Percentiles rank a stretch among this genome's conserved stretches.
Conservation (phyloP, 2,329 filamentous ascomycete species). For the Septoria petroselini region DNA sequence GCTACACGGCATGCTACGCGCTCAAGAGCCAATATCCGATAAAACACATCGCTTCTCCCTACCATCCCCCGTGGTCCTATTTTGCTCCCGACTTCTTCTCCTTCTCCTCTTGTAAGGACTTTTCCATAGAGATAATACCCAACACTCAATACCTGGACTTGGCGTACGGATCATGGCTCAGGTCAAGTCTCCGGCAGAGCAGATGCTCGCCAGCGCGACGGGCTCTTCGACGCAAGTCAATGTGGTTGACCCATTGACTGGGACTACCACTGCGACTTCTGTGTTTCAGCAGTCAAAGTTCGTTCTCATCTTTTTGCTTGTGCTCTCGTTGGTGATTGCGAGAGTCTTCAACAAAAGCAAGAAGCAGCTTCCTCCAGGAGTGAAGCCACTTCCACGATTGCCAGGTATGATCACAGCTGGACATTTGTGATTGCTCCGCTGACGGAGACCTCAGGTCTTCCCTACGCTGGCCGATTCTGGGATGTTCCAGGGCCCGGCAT, state of each 20-base stretch:
- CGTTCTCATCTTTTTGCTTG: conserved; percentile 18
- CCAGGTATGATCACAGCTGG: conserved; percentile 20
- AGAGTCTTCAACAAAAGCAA: conserved; percentile 19
- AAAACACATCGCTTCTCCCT: conserved; percentile 5
- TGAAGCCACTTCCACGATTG: conserved; percentile 30
- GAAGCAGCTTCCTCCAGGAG: conserved; percentile 29
- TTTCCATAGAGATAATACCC: background rate
- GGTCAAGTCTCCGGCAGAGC: conserved; percentile 13
- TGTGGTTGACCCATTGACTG: conserved; percentile 3
- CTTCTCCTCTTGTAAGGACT: background rate
- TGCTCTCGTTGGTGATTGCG: conserved; percentile 13
- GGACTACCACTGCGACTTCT: background rate
- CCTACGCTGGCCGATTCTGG: conserved; percentile 37
- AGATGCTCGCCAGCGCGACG: conserved; percentile 11
- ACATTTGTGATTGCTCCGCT: background rate
- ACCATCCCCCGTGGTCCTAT: background rate
- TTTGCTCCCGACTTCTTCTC: background rate
- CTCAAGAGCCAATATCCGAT: conserved; percentile 5
- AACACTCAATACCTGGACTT: background rate
- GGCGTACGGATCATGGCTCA: conserved; percentile 2
- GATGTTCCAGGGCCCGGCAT: conserved; percentile 36
- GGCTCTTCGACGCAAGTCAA: conserved; percentile 10
- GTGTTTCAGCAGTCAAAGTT: conserved; percentile 17
- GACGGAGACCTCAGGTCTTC: conserved; percentile 27
- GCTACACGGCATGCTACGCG: conserved; percentile 9